Base-by-base conservation (phyloP, 495 filamentous ascomycete genomes). In the Talaromyces thailandensis region DNA sequence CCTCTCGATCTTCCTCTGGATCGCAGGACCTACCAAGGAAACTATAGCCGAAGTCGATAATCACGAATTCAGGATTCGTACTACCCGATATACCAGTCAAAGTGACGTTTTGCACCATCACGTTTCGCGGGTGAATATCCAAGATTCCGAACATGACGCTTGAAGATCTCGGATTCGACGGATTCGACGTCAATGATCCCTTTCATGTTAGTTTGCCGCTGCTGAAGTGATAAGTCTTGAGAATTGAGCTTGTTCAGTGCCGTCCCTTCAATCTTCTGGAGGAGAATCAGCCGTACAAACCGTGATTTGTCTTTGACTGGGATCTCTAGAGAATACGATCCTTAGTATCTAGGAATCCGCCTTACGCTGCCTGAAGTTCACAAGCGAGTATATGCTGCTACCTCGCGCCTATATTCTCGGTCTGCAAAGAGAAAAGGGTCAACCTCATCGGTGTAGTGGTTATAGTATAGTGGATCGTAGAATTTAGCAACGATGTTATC, bases 381-480 rank as follows among this genome's bases (percentile, higher is more conserved):
- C 4, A 72, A 64, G 40, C 21, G 32, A 4, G 18, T 56, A 63
- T 72, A 73, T 45, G 65, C 64, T 35, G 65, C 64, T 56, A 63
- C 65, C 62, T 72, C 68, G 56, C 67, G 69, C 21, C 66, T 67
- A 57, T 73, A 73, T 52, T 66, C 55, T 52, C 66, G 56, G 56
- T 72, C 68, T 51, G 65, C 64, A 63, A 64, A 64, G 48, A 64
- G 63, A 32, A 72, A 73, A 29, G 66, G 65, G 52, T 72, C 58
- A 61, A 67, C 24, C 31, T 64, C 28, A 25, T 63, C 65, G 40
- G 57, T 45, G 12, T 70, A 66, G 64, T 72, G 63, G 56, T 72
- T 61, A 48, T 67, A 63, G 50, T 70, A 73, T 32, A 72, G 63
- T 45, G 71, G 68, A 63, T 72, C 69, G 57, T 72, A 73, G 35